Percentiles rank a stretch among this genome's conserved stretches.
These are phyloP conservation scores for Holtermannia corniformis DNA, from an alignment of 768 basidiomycete genomes.

Conservation along the genomic window DNA sequence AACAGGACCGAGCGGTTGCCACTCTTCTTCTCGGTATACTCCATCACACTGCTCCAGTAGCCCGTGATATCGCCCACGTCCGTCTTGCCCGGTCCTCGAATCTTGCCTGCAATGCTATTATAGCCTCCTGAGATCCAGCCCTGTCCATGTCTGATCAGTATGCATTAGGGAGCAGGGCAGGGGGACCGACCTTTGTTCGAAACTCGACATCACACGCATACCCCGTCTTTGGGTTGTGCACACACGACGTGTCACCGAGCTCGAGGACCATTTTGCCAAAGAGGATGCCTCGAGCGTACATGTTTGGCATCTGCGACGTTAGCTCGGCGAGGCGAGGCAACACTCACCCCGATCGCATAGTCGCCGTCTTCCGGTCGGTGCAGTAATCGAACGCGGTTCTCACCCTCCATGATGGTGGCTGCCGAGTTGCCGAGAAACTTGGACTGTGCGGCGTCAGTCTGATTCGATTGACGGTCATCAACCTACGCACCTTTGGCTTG, in stretches of 20 bases:
- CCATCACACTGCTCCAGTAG: constrained; percentile 84
- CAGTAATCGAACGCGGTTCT: constrained; percentile 75
- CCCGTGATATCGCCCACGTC: constrained; percentile 73
- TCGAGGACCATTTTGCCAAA: constrained; percentile 77
- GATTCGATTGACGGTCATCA: neutral
- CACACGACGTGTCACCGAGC: constrained; percentile 77
- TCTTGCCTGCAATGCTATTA: constrained; percentile 74
- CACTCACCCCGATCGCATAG: constrained; percentile 49
- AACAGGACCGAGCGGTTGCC: constrained; percentile 69
- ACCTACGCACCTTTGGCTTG: constrained; percentile 56
- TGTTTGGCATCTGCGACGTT: constrained; percentile 97
- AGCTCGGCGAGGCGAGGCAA: constrained; percentile 34
- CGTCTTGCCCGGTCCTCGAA: constrained; percentile 56
- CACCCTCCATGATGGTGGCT: constrained; percentile 91
- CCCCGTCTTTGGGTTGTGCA: constrained; percentile 69
- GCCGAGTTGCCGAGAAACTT: constrained; percentile 96
- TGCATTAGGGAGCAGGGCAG: too few species aligned
- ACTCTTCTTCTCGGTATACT: constrained; percentile 60
- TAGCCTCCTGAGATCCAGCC: constrained; percentile 97
- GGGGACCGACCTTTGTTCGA: constrained; percentile 73
- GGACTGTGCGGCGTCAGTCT: constrained; percentile 42
- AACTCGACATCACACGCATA: constrained; percentile 80
- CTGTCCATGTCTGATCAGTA: constrained; percentile 41
- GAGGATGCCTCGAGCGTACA: constrained; percentile 56
- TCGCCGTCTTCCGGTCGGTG: constrained; percentile 71